Percentiles rank a stretch among this genome's conserved stretches.
These are phyloP conservation scores for Fusarium phyllophilum DNA, from an alignment of 2,329 filamentous ascomycete species.

Conservation along the genomic window DNA sequence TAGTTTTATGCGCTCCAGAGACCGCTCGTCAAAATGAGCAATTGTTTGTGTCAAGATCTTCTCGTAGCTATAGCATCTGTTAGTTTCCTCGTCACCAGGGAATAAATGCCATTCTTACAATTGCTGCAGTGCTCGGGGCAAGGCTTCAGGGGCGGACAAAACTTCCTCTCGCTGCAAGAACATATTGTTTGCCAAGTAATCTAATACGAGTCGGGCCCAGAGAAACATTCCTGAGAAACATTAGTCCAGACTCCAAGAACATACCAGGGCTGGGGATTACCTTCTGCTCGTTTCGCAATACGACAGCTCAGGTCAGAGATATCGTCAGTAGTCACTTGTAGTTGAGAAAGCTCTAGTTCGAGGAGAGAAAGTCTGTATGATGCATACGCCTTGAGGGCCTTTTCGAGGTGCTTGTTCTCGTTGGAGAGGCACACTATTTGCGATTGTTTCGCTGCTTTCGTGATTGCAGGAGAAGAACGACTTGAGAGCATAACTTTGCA, in stretches of 20 bases:
- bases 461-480: neutral
- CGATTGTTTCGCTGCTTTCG: neutral
- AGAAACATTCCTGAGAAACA: neutral
- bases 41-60: neutral
- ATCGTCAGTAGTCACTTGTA: neutral
- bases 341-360: neutral
- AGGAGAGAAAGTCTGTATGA: neutral
- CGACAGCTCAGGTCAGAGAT: neutral
- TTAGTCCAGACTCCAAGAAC: neutral
- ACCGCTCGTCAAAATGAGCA: neutral
- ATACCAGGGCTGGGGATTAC: neutral
- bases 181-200: neutral
- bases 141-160: neutral
- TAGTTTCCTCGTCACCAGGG: neutral
- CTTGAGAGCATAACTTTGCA: neutral
- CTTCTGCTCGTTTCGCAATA: neutral
- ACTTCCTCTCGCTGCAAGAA: neutral
- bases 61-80: neutral
- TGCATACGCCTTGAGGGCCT: neutral
- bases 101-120: fast-evolving
- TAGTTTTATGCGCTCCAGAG: neutral
- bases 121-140: neutral
- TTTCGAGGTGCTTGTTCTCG: neutral
- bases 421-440: neutral
- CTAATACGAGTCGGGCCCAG: neutral